Percentiles rank a stretch among this genome's conserved stretches.
phyloP scores from a whole-genome alignment of 371 early-diverging fungal species.

The Mucor piriformis region DNA sequence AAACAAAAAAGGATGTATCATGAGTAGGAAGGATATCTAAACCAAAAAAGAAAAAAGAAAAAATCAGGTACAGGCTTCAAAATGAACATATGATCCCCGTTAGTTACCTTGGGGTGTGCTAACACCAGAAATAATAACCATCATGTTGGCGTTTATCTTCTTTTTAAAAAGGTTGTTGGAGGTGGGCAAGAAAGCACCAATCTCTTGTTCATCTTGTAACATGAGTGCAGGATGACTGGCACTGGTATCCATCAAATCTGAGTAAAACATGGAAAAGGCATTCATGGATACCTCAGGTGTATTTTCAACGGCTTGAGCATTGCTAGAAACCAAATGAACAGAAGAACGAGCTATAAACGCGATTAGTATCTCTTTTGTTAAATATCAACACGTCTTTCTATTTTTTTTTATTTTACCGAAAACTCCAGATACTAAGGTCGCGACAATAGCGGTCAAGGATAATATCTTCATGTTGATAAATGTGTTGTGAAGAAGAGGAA shows the following conservation, averaged over 20 bases:
- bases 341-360: slow-evolving; percentile 28
- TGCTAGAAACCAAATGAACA: slow-evolving; percentile 22
- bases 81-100: neutral
- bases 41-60: neutral
- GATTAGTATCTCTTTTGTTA: neutral
- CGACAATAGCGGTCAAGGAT: slow-evolving; percentile 28
- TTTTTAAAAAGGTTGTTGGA: slow-evolving; percentile 19
- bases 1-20: slow-evolving; percentile 41
- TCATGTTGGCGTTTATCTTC: slow-evolving; percentile 24
- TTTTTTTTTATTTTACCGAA: slow-evolving; percentile 15
- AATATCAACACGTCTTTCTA: too few relatives aligned
- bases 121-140: slow-evolving; percentile 27
- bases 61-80: neutral
- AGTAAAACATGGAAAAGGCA: slow-evolving; percentile 27
- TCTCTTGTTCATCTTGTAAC: slow-evolving; percentile 15
- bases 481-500: neutral
- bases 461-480: slow-evolving; percentile 23
- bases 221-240: slow-evolving; percentile 16
- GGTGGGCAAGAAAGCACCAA: slow-evolving; percentile 6
- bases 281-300: slow-evolving; percentile 23
- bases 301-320: slow-evolving; percentile 1
- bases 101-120: slow-evolving; percentile 24
- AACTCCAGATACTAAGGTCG: slow-evolving; percentile 24
- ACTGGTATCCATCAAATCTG: slow-evolving; percentile 31
- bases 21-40: slow-evolving; percentile 8